phyloP scores from a whole-genome alignment of 345 rosid genomes.

The Microthlaspi erraticum region DNA sequence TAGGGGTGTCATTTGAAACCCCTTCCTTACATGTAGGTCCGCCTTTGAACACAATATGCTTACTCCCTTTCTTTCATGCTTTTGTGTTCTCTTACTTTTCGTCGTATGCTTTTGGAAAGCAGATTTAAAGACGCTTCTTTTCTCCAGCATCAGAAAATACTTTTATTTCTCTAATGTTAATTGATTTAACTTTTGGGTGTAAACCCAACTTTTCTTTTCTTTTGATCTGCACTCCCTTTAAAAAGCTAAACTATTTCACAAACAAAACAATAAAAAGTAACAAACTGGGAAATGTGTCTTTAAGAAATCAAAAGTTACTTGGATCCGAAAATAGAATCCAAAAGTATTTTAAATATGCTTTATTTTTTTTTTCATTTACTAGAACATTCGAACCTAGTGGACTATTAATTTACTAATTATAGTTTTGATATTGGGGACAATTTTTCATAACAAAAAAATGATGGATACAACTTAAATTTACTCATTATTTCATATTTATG shows the following conservation, averaged over 20 bases:
- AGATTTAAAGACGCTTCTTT: constrained; percentile 43
- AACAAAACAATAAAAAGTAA: constrained; percentile 25
- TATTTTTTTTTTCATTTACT: not conserved
- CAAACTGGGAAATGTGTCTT: constrained; percentile 22
- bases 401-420: constrained; percentile 1
- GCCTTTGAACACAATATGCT: constrained; percentile 14
- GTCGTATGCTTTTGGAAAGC: constrained; percentile 44
- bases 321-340: constrained; percentile 18
- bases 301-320: constrained; percentile 22
- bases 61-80: constrained; percentile 16
- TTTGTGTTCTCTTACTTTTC: constrained; percentile 38
- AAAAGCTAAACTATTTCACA: constrained; percentile 32
- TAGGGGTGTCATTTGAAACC: too few relatives aligned
- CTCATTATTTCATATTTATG: too few relatives aligned
- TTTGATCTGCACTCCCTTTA: constrained; percentile 34
- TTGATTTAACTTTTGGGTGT: constrained; percentile 28
- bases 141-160: constrained; percentile 35
- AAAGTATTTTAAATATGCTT: constrained; percentile 19
- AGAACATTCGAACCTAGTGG: constrained; percentile 29
- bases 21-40: too few relatives aligned
- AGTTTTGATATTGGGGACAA: too few relatives aligned
- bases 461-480: too few relatives aligned
- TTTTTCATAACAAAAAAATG: too few relatives aligned
- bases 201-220: constrained; percentile 40
- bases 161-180: constrained; percentile 28